Evolutionary conservation across 1,284 basidiomycete genomes (phyloP), one percentile per base, ranked within the genome.

Genomic region (Malassezia vespertilionis): DNA sequence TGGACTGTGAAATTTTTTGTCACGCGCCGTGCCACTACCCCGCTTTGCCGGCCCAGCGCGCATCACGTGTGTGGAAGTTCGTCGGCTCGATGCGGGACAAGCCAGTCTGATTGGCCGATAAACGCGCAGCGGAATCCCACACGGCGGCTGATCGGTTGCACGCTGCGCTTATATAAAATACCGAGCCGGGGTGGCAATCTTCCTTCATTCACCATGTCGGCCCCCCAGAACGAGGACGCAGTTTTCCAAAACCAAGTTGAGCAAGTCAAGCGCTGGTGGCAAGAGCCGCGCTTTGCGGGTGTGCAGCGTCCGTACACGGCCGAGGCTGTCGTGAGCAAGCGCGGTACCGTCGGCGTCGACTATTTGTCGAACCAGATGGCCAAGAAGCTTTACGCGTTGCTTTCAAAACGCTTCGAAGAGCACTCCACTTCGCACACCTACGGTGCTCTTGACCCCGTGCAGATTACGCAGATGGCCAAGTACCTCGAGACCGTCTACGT

Each of bases 391-490:
- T 93, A 79, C 77, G 72, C 71, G 5, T 69, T 81, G 46, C 78
- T 91, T 56, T 74, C 76, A 37, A 74, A 81, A 30, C 70, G 75
- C 44, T 72, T 73, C 50, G 52, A 70, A 36, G 74, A 74, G 57
- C 67, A 66, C 30, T 69, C 85, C 14, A 83, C 84, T 1, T 86
- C 84, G 22, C 86, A 89, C 72, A 91, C 91, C 56, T 97, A 96
- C 72, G 91, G 91, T 76, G 90, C 90, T 24, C 81, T 97, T 55
- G 93, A 97, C 74, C 88, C 90, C 2, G 89, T 97, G 11, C 91
- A 97, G 75, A 79, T 79, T 33, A 79, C 79, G 26, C 68, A 70
- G 59, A 70, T 70, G 68, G 68, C 68, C 40, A 70, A 70, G 60
- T 62, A 69, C 59, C 61, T 70, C 43, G 68, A 70, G 55, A 68